These are phyloP conservation scores for Calocybe cyanea DNA, from an alignment of 768 basidiomycete genomes.

Conservation along the genomic window DNA sequence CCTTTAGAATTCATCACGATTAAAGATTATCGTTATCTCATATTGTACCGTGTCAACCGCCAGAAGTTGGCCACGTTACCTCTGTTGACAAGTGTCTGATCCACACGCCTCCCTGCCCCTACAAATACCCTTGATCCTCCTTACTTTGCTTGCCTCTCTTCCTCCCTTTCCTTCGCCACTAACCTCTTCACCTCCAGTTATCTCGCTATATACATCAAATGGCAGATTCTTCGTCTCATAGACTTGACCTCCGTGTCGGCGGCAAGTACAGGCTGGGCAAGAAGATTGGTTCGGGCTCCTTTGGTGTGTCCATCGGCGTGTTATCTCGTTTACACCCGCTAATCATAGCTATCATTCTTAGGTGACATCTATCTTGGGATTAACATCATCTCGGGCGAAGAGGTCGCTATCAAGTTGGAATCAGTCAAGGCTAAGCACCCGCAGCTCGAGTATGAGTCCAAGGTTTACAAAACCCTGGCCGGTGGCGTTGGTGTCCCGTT, in stretches of 20 bases:
- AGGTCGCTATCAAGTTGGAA: slow-evolving; percentile 99
- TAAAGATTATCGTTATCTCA: slow-evolving; percentile 1
- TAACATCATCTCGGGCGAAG: slow-evolving; percentile 99
- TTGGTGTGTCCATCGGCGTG: slow-evolving; percentile 54
- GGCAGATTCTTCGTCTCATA: slow-evolving; percentile 69
- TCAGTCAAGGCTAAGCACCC: slow-evolving; percentile 99
- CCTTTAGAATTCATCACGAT: slow-evolving; percentile 5
- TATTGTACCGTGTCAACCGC: slow-evolving; percentile 23
- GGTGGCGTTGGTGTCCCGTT: slow-evolving; percentile 99
- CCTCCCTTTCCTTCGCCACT: slow-evolving; percentile 16
- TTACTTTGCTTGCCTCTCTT: slow-evolving; percentile 15
- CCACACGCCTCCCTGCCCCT: slow-evolving; percentile 37
- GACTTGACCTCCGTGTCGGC: slow-evolving; percentile 85
- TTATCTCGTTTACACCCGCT: slow-evolving; percentile 7
- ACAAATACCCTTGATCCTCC: slow-evolving; percentile 27
- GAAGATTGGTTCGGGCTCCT: slow-evolving; percentile 99
- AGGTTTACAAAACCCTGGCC: slow-evolving; percentile 95
- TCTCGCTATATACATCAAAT: slow-evolving; percentile 35
- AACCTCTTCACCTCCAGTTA: slow-evolving; percentile 19
- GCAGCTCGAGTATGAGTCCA: slow-evolving; percentile 98
- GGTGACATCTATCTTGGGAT: slow-evolving; percentile 99
- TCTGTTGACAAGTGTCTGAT: slow-evolving; percentile 35
- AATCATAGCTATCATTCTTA: slow-evolving; percentile 24
- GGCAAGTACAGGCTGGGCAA: slow-evolving; percentile 98
- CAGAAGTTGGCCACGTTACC: slow-evolving; percentile 33